Base-by-base conservation (phyloP, 306 rosid genomes). In the Quercus rubra region DNA sequence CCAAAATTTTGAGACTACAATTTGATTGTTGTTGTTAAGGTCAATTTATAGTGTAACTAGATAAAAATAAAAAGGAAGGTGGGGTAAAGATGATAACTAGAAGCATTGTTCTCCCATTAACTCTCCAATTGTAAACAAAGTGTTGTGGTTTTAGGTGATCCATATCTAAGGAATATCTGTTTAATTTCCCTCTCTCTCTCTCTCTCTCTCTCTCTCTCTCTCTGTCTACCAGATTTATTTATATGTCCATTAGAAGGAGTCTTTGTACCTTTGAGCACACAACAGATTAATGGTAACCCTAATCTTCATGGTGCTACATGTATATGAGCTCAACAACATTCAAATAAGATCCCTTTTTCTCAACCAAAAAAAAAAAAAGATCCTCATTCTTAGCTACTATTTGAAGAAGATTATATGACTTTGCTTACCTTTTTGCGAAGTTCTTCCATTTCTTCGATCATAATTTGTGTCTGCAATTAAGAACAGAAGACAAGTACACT, bases 361-460 rank as follows among this genome's bases (percentile, higher is more conserved):
- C 11, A 2, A 41, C 6, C 5, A 33, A 33, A 5, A 35, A 35
- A 5, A 35, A 1, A 35, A 5, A 33, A 27, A 62, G 11, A 27
- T 28, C 38, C n/a, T 25, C 8, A n/a, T 27, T 62, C 14, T 28
- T 14, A 63, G 12, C 51, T 3, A 35, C 12, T 11, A 68, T n/a
- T 68, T 28, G 51, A 35, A 78, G 69, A n/a, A 38, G 35, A 8
- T 25, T 19, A 46, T 69, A 9, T 63, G 14, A 55, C 35, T 19
- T 66, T 59, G 7, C 77, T 79, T 74, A 92, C 97, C 91, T 86
- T 92, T 79, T 79, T 83, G 73, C 97, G 91, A 59, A 94, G 97
- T 17, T 91, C 90, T 77, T 94, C 98, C 91, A 92, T 79, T 82
- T 91, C 94, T 54, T 92, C 97, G 70, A 78, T 72, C 95, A 94